Percentiles rank a stretch among this genome's conserved stretches.
Evolutionary conservation across 2,329 filamentous ascomycete species (phyloP).

Genomic region (Orbilia ellipsospora): DNA sequence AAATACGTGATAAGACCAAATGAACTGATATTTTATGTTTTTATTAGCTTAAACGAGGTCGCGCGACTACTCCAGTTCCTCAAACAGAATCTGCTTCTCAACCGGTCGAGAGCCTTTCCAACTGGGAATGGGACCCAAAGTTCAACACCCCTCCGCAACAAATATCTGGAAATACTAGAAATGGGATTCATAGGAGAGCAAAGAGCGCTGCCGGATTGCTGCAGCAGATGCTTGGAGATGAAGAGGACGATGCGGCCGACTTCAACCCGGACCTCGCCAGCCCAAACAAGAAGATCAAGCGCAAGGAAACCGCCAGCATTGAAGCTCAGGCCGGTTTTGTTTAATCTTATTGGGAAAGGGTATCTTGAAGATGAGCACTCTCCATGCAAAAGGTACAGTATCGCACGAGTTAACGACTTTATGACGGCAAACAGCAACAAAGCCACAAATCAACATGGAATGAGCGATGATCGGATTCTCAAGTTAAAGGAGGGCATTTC

Average conservation of each 20-base stretch:
- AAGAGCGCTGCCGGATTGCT: conserved; percentile 50
- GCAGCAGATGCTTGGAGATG: conserved; percentile 50
- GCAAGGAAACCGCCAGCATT: conserved; percentile 44
- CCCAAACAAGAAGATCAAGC: conserved; percentile 54
- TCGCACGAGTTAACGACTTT: conserved; percentile 50
- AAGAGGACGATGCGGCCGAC: conserved; percentile 32
- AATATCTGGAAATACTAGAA: conserved; percentile 43
- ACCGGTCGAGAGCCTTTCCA: conserved; percentile 30
- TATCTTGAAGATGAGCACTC: not conserved
- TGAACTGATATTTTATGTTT: conserved; percentile 1
- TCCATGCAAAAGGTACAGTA: conserved; percentile 41
- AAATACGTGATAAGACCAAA: not conserved
- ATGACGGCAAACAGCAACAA: conserved; percentile 28
- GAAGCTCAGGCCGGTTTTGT: conserved; percentile 52
- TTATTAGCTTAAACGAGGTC: conserved; percentile 46
- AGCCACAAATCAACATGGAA: conserved; percentile 24
- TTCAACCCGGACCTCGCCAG: conserved; percentile 51
- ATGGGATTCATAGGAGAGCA: conserved; percentile 46
- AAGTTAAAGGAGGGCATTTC: conserved; percentile 27
- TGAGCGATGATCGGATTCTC: conserved; percentile 38
- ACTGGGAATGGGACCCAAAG: conserved; percentile 55
- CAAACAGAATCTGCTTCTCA: conserved; percentile 43
- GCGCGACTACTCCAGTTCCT: conserved; percentile 52
- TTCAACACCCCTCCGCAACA: conserved; percentile 54
- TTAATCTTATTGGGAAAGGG: conserved; percentile 6